These are phyloP conservation scores for Artemisia annua DNA, from an alignment of 129 eudicot species.

Conservation along the genomic window DNA sequence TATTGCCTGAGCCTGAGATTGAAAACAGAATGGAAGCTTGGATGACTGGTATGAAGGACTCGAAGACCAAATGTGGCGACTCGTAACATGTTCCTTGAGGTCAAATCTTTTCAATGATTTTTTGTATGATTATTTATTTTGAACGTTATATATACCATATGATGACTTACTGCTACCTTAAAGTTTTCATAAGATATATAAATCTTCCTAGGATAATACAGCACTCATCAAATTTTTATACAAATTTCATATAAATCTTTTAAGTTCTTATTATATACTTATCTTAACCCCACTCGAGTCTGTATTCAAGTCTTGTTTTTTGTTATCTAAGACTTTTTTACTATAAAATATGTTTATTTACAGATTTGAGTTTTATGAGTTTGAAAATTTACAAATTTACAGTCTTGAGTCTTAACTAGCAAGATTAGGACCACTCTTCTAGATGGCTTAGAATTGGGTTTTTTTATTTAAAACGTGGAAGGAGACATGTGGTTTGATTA, in stretches of 20 bases:
- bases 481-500: neutral
- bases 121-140: neutral
- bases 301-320: neutral
- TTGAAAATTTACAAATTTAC: neutral
- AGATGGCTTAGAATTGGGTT: neutral
- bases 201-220: too few species aligned
- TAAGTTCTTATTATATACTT: too few species aligned
- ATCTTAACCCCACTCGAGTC: neutral
- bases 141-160: too few species aligned
- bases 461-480: neutral
- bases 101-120: neutral
- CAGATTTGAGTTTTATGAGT: neutral
- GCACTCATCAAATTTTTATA: too few species aligned
- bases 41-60: slow-evolving; percentile 38
- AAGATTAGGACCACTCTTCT: neutral
- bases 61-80: slow-evolving; percentile 8
- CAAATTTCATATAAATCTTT: too few species aligned
- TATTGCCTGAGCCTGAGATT: slow-evolving; percentile 71
- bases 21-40: slow-evolving; percentile 70
- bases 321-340: neutral
- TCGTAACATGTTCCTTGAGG: slow-evolving; percentile 1
- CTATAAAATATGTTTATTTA: neutral
- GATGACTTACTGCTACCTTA: too few species aligned
- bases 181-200: too few species aligned
- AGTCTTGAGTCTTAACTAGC: neutral